Conservation (phyloP, 1,284 basidiomycete species). For the Termitomyces sp. region DNA sequence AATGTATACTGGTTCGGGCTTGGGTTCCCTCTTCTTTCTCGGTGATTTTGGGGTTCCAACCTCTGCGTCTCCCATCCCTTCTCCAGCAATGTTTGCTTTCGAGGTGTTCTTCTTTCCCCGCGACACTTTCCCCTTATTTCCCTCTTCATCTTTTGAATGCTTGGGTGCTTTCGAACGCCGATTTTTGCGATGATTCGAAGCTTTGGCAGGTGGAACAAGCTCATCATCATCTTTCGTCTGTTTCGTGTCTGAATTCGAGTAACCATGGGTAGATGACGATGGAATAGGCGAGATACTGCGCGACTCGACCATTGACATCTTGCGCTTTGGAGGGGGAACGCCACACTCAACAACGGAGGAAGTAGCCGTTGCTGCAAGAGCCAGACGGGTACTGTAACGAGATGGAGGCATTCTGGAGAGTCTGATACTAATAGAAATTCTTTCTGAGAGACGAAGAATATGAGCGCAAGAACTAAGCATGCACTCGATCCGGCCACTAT, state of each 20-base stretch:
- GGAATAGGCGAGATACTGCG: background rate
- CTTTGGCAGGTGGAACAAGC: background rate
- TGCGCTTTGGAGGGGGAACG: background rate
- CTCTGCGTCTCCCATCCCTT: background rate
- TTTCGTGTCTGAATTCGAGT: no score
- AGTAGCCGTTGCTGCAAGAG: background rate
- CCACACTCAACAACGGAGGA: constrained; percentile 3
- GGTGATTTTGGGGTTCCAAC: background rate
- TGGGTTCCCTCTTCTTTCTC: constrained; percentile 39
- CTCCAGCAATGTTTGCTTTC: background rate
- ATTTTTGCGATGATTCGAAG: background rate
- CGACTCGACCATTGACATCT: background rate
- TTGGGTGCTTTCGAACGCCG: background rate
- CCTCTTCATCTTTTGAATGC: background rate
- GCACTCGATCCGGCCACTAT: background rate
- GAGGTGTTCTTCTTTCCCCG: constrained; percentile 29
- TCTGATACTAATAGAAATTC: background rate
- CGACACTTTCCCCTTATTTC: background rate
- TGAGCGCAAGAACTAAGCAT: constrained; percentile 2
- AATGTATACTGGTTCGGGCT: constrained; percentile 58
- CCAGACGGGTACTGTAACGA: constrained; percentile 10
- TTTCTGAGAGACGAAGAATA: background rate
- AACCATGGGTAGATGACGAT: background rate
- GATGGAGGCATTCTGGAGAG: background rate
- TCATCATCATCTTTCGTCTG: background rate